Conservation (phyloP, 371 early-diverging fungal genomes). For the Apophysomyces sp. region DNA sequence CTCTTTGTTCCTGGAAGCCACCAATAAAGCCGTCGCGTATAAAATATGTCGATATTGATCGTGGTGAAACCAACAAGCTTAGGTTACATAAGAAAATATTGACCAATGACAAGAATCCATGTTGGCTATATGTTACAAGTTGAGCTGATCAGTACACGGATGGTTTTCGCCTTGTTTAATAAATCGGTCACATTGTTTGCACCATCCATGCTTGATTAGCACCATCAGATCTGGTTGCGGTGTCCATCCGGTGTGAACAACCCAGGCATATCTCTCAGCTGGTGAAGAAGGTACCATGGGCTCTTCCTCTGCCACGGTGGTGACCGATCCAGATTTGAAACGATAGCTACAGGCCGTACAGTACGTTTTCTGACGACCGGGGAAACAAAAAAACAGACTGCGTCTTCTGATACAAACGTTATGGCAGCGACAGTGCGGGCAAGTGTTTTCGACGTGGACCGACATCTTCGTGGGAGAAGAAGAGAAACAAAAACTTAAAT, state of each 20-base stretch:
- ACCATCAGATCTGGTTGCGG: constrained; percentile 13
- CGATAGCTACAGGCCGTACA: neutral
- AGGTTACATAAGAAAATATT: neutral
- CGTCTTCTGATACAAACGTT: neutral
- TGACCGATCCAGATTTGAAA: neutral
- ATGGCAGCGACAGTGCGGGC: neutral
- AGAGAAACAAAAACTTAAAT: neutral
- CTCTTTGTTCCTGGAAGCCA: too few species aligned
- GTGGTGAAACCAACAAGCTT: too few species aligned
- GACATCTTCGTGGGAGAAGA: neutral
- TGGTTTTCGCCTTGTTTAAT: neutral
- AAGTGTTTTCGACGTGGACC: neutral
- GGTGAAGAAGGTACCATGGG: neutral
- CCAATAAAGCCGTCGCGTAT: too few species aligned
- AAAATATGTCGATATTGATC: too few species aligned
- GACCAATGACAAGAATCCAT: neutral
- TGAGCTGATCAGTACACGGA: neutral
- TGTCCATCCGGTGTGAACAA: constrained; percentile 13
- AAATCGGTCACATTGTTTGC: constrained; percentile 9
- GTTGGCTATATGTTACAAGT: neutral
- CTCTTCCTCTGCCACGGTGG: neutral
- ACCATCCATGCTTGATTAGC: constrained; percentile 10
- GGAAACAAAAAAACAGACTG: neutral
- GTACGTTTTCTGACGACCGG: neutral
- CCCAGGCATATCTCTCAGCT: neutral